Evolutionary conservation across 2,329 filamentous ascomycete genomes (phyloP), one percentile per base, ranked within the genome.

Genomic region (Verticillium nubilum): DNA sequence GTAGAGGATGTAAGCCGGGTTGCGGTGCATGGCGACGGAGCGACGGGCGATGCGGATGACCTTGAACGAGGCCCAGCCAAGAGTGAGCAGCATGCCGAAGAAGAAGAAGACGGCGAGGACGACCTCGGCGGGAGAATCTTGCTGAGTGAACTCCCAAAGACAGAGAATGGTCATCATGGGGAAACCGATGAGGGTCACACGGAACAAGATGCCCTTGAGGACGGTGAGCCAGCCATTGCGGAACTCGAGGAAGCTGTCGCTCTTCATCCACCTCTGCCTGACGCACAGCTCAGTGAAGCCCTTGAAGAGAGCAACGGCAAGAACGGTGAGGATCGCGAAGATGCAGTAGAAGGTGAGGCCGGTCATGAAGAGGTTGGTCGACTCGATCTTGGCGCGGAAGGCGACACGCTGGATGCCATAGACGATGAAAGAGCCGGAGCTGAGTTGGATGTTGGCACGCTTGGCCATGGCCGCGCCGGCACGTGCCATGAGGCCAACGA

Each of bases 1-100:
- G 78, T 96, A 98, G 63, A 98, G 86, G 67, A 97, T 97, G 76
- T 97, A 97, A 26, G 93, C 94, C 25, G 94, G 92, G 78, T 97
- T 98, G 78, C 94, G 93, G 81, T 97, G 93, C 86, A 97, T 91
- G 60, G 84, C 76, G 64, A 96, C 89, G 28, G 93, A 97, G 67
- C 91, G 90, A 70, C 91, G 91, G 31, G 93, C 94, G 64, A 97
- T 89, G 59, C 86, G 85, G 67, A 96, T 90, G 65, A 97, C 92
- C 80, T 97, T 97, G 77, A 85, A 88, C 0, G 92, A 87, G 53
- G 93, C 94, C 91, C 92, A 97, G 28, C 77, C 86, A 52, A 98
- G 83, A 33, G 92, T 91, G 58, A 82, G 80, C 52, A 88, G 79
- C 81, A 96, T 88, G 63, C 90, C 89, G 67, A 97, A 78, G 73